Base-by-base conservation (phyloP, 192 early-diverging fungal genomes). In the Backusella circina region DNA sequence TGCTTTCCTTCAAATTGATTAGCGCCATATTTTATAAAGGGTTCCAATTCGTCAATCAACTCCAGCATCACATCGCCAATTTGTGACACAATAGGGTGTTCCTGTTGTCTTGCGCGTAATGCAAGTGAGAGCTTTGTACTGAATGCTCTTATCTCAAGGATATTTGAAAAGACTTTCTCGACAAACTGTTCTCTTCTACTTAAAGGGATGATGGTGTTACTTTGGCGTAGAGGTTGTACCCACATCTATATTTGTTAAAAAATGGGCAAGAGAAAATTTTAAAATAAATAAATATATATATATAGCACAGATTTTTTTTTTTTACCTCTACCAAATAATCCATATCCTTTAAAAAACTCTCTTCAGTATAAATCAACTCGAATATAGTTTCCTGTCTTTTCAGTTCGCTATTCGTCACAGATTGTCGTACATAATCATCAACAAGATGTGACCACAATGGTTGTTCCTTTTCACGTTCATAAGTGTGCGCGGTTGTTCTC, bases 361-460 rank as follows among this genome's bases (percentile, higher is more conserved):
- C 90, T 77, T 99, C 95, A 5, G 92, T 96, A 50, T 95, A 89
- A 33, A 97, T 93, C 57, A 98, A 73, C 83, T 99, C 97, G 81
- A 90, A 97, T 75, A 99, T 94, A 28, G 89, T 88, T 81, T 99
- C 96, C 78, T 99, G 97, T 0, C 97, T 89, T 75, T 95, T 94
- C 67, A 91, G 86, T 79, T 99, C 96, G 32, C 84, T 75, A 31
- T 89, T 84, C 0, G 77, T 71, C 30, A 76, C 41, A 28, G 37
- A 44, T 28, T 74, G 28, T 21, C 67, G 71, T 47, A 39, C 37
- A 36, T 71, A 67, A 21, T 72, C 76, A 28, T 67, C 69, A 26
- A 70, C 28, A 26, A 26, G 37, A 30, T 67, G 44, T 18, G 33
- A 33, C 77, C 77, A 78, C 16, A 69, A 37, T 28, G 30, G 41